Conservation (phyloP, 2,329 filamentous ascomycete genomes). For the Verticillium albo-atrum region DNA sequence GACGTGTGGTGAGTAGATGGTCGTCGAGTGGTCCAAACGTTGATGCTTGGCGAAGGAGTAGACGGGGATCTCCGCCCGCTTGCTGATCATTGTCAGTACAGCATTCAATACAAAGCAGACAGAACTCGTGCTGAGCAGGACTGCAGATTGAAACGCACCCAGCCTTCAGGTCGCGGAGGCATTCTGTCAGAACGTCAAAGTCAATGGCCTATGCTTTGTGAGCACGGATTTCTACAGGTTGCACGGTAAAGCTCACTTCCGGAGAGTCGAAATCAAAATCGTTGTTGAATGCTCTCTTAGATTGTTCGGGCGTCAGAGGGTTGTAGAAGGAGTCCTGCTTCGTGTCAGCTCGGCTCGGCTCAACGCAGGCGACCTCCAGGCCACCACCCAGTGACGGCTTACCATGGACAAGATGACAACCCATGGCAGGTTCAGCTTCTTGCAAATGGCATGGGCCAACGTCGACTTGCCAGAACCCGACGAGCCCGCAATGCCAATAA, state of each 20-base stretch:
- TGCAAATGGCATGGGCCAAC: conserved; percentile 85
- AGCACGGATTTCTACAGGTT: not conserved
- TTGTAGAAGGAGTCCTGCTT: conserved; percentile 97
- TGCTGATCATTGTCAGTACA: conserved; percentile 42
- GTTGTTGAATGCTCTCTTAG: conserved; percentile 75
- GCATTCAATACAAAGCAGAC: no score
- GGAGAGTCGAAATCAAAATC: conserved; percentile 97
- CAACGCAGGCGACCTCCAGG: not conserved
- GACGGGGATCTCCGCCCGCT: conserved; percentile 83
- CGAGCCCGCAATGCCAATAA: conserved; percentile 93
- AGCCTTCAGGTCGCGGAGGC: conserved; percentile 78
- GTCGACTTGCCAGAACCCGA: conserved; percentile 96
- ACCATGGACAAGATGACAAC: conserved; percentile 93
- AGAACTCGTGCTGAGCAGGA: no score
- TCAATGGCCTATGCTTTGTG: conserved; percentile 64
- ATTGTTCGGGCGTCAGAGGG: conserved; percentile 73
- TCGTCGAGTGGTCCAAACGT: conserved; percentile 71
- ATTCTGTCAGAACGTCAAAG: conserved; percentile 82
- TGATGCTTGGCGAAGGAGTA: conserved; percentile 95
- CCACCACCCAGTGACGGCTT: not conserved
- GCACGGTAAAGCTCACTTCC: conserved; percentile 36
- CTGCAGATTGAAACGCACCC: conserved; percentile 63
- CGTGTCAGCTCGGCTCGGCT: not conserved
- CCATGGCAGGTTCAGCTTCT: conserved; percentile 88
- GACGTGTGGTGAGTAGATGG: conserved; percentile 94